Percentiles rank a stretch among this genome's conserved stretches.
Evolutionary conservation across 805 yeast species (phyloP).

Genomic region (Kodamaea jinghongensis): DNA sequence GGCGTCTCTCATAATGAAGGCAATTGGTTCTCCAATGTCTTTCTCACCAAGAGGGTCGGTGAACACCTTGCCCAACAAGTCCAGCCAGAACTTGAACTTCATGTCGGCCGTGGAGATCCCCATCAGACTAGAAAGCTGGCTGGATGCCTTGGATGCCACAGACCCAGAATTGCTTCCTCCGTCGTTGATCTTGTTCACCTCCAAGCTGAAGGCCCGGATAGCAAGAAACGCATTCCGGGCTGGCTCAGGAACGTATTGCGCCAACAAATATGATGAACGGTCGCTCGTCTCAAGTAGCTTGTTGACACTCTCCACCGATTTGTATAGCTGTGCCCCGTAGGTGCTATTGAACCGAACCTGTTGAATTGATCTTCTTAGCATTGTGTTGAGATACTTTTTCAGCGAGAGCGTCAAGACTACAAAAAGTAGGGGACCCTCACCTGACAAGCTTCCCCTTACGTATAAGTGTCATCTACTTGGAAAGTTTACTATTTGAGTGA

Average conservation of each 20-base stretch:
- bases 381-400: constrained; percentile 13
- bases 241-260: constrained; percentile 67
- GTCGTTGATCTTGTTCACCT: constrained; percentile 49
- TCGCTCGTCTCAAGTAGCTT: constrained; percentile 49
- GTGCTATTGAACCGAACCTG: background rate
- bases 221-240: constrained; percentile 64
- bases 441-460: too few relatives aligned
- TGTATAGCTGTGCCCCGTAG: constrained; percentile 22
- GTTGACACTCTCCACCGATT: constrained; percentile 43
- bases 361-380: constrained; percentile 11
- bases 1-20: constrained; percentile 54
- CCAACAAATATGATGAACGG: constrained; percentile 60
- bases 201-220: constrained; percentile 62
- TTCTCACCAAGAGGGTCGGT: constrained; percentile 27
- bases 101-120: constrained; percentile 45
- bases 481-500: too few relatives aligned
- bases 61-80: constrained; percentile 49
- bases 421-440: too few relatives aligned
- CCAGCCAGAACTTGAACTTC: constrained; percentile 75
- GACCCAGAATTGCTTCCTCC: constrained; percentile 25
- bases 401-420: constrained; percentile 19
- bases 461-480: too few relatives aligned
- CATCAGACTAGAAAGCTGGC: constrained; percentile 26
- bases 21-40: constrained; percentile 61
- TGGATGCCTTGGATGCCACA: constrained; percentile 29